Conservation (phyloP, 768 basidiomycete species). For the Naematelia encephala region DNA sequence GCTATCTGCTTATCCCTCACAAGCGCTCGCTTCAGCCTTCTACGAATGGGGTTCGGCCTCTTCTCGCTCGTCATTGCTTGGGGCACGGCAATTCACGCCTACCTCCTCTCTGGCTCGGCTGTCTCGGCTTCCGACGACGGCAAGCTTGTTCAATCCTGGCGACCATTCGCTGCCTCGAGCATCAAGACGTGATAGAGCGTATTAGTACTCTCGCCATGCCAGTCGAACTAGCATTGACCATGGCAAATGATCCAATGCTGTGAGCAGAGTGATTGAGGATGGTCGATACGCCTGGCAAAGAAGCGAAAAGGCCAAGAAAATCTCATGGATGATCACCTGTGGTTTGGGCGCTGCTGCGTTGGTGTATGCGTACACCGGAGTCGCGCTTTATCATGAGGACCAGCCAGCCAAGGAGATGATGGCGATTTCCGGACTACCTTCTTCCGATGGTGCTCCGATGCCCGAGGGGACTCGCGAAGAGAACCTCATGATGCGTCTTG, state of each 20-base stretch:
- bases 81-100: constrained; percentile 46
- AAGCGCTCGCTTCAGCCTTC: constrained; percentile 34
- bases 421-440: constrained; percentile 23
- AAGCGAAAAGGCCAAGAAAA: constrained; percentile 28
- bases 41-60: constrained; percentile 24
- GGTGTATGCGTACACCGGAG: constrained; percentile 40
- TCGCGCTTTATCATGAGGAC: constrained; percentile 31
- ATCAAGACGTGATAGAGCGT: constrained; percentile 23
- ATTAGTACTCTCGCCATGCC: constrained; percentile 31
- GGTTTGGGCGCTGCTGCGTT: constrained; percentile 22
- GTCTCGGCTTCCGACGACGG: constrained; percentile 22
- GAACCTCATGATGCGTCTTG: constrained; percentile 18
- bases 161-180: constrained; percentile 23
- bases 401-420: constrained; percentile 29
- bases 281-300: constrained; percentile 26
- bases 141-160: constrained; percentile 21
- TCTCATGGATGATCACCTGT: constrained; percentile 35
- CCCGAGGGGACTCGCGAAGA: constrained; percentile 19
- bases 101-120: constrained; percentile 28
- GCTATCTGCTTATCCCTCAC: neutral
- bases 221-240: constrained; percentile 31
- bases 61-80: constrained; percentile 40
- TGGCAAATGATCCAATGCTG: constrained; percentile 16
- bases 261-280: constrained; percentile 6
- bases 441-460: constrained; percentile 22